phyloP scores from a whole-genome alignment of 2,329 filamentous ascomycete genomes.

The Mycocentrospora acerina region DNA sequence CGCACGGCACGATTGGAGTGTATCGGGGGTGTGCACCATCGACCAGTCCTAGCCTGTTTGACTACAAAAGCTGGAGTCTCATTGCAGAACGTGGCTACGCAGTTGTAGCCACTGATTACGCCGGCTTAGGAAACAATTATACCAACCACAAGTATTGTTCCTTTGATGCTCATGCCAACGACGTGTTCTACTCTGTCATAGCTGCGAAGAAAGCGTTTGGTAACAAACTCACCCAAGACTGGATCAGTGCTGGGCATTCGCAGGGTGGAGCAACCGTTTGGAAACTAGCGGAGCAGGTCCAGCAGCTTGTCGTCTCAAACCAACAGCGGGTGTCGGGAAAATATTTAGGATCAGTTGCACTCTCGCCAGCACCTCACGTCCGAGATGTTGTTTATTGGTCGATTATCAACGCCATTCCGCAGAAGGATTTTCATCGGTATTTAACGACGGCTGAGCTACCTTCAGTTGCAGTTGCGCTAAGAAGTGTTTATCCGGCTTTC shows the following conservation, averaged over 20 bases:
- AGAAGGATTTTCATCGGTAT: too few species aligned
- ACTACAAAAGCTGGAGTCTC: slow-evolving; percentile 1
- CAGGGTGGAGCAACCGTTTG: slow-evolving; percentile 5
- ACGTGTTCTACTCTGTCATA: slow-evolving; percentile 5
- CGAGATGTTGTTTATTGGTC: too few species aligned
- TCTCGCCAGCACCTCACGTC: too few species aligned
- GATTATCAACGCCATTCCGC: too few species aligned
- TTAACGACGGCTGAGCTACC: slow-evolving; percentile 1
- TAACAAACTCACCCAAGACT: not conserved
- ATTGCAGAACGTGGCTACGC: slow-evolving; percentile 1
- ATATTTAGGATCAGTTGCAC: slow-evolving; percentile 3
- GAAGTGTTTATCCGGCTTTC: not conserved
- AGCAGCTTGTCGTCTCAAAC: not conserved
- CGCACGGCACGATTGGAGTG: slow-evolving; percentile 4
- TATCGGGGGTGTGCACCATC: slow-evolving; percentile 5
- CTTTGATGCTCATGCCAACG: slow-evolving; percentile 1
- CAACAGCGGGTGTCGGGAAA: not conserved
- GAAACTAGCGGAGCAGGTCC: slow-evolving; percentile 3
- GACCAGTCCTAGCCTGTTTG: slow-evolving; percentile 1
- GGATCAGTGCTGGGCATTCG: slow-evolving; percentile 5
- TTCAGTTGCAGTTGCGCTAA: slow-evolving; percentile 1
- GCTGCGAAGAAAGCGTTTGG: slow-evolving; percentile 4
- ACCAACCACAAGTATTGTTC: slow-evolving; percentile 3
- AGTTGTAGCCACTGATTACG: slow-evolving; percentile 4
- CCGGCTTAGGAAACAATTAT: slow-evolving; percentile 3